Conservation (phyloP, 2,329 filamentous ascomycete genomes). For the Bertia moriformis region DNA sequence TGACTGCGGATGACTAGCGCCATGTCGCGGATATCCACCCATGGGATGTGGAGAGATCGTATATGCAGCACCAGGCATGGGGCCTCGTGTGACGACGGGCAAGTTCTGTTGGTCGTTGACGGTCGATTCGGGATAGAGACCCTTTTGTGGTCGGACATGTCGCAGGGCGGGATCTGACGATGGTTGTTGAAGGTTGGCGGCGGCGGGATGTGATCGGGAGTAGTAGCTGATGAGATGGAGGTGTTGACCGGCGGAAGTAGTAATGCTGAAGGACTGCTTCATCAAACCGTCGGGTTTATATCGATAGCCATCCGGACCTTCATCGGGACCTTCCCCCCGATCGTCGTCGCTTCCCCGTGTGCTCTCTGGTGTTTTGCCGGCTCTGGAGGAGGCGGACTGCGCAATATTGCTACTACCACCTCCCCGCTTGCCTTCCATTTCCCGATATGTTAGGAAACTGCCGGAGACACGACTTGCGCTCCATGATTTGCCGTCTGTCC, state of each 20-base stretch:
- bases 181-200: slow-evolving; percentile 64
- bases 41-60: not conserved
- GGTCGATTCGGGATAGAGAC: slow-evolving; percentile 93
- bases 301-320: slow-evolving; percentile 75
- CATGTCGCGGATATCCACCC: not conserved
- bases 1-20: not conserved
- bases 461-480: slow-evolving; percentile 93
- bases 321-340: slow-evolving; percentile 56
- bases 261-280: slow-evolving; percentile 99
- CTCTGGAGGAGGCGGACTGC: slow-evolving; percentile 35
- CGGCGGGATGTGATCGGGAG: slow-evolving; percentile 61
- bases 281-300: slow-evolving; percentile 95
- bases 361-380: slow-evolving; percentile 68
- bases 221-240: slow-evolving; percentile 97
- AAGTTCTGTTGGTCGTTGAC: slow-evolving; percentile 46
- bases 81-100: not conserved
- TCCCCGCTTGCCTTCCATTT: slow-evolving; percentile 97
- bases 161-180: slow-evolving; percentile 67
- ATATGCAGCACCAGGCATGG: not conserved
- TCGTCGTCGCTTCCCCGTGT: slow-evolving; percentile 75
- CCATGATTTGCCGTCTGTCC: slow-evolving; percentile 99
- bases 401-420: slow-evolving; percentile 55
- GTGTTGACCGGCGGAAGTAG: slow-evolving; percentile 74
- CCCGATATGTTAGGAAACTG: slow-evolving; percentile 90
- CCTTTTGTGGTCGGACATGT: slow-evolving; percentile 74